These are phyloP conservation scores for Aspergillus ustus DNA, from an alignment of 2,329 filamentous ascomycete genomes.

Conservation along the genomic window DNA sequence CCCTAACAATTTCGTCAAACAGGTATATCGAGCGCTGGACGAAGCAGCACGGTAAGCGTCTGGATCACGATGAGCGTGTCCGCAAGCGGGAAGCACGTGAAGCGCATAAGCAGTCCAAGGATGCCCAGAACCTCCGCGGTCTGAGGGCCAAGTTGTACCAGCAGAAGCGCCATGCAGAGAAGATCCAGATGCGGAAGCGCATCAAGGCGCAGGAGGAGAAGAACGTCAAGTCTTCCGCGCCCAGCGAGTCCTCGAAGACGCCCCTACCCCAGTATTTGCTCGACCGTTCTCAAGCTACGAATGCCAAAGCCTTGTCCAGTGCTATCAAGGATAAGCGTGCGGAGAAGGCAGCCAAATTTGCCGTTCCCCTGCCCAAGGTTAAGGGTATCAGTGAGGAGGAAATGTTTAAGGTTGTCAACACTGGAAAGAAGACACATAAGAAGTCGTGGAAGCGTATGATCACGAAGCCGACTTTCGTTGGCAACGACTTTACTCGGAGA, in stretches of 20 bases:
- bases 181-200: conserved; percentile 95
- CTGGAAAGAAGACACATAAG: conserved; percentile 90
- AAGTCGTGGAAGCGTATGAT: conserved; percentile 72
- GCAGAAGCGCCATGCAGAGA: conserved; percentile 93
- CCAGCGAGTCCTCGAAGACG: conserved; percentile 74
- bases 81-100: conserved; percentile 89
- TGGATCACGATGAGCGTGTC: conserved; percentile 84
- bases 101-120: conserved; percentile 82
- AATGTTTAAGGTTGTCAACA: conserved; percentile 97
- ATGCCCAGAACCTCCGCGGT: conserved; percentile 91
- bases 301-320: conserved; percentile 75
- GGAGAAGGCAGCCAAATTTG: conserved; percentile 93
- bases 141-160: conserved; percentile 91
- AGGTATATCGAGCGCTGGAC: conserved; percentile 76
- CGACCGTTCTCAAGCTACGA: conserved; percentile 73
- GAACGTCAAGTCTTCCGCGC: conserved; percentile 84
- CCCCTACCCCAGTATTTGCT: conserved; percentile 92
- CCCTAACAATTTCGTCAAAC: conserved; percentile 21
- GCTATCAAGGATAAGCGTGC: conserved; percentile 95
- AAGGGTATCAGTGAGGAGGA: conserved; percentile 93
- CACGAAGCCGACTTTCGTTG: conserved; percentile 87
- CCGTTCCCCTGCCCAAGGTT: conserved; percentile 91
- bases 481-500: conserved; percentile 83
- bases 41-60: conserved; percentile 65
- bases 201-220: conserved; percentile 96